These are phyloP conservation scores for Oryza longistaminata DNA, from an alignment of 176 grass and related monocot genomes.

Conservation along the genomic window DNA sequence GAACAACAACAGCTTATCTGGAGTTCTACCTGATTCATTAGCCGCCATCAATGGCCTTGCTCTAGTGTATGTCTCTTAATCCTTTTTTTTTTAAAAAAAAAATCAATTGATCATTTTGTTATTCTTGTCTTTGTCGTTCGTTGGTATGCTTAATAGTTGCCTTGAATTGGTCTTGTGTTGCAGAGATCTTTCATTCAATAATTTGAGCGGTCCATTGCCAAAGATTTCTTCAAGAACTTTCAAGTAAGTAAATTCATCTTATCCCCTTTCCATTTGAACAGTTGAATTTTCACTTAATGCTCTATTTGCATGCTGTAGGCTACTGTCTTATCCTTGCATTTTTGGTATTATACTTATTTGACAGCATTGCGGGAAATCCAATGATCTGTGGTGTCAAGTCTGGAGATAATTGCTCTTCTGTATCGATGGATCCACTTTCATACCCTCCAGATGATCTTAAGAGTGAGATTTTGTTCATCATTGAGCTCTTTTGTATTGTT, in stretches of 20 bases:
- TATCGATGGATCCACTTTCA: conserved; percentile 78
- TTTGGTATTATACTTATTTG: conserved; percentile 25
- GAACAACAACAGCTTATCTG: conserved; percentile 95
- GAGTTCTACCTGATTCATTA: conserved; percentile 74
- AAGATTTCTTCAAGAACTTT: conserved; percentile 90
- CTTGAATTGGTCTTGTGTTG: conserved; percentile 19
- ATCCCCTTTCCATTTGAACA: background rate
- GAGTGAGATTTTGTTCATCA: conserved; percentile 45
- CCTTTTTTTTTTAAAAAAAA: background rate
- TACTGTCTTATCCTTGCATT: conserved; percentile 1
- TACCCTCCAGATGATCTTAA: conserved; percentile 89
- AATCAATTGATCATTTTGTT: background rate
- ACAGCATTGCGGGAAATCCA: conserved; percentile 83
- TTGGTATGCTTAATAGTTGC: background rate
- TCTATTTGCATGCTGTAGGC: background rate
- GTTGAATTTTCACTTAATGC: background rate
- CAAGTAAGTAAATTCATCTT: conserved; percentile 48
- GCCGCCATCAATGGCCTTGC: conserved; percentile 73
- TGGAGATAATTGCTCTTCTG: conserved; percentile 72
- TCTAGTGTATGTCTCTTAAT: conserved; percentile 60
- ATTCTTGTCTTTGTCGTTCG: background rate
- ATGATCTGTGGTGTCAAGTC: conserved; percentile 66
- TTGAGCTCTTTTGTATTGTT: background rate
- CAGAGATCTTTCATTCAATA: conserved; percentile 93
- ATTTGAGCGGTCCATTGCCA: conserved; percentile 81